Percentiles rank a stretch among this genome's conserved stretches.
phyloP scores from a whole-genome alignment of 495 filamentous ascomycete genomes.

The Cercophora newfieldiana region DNA sequence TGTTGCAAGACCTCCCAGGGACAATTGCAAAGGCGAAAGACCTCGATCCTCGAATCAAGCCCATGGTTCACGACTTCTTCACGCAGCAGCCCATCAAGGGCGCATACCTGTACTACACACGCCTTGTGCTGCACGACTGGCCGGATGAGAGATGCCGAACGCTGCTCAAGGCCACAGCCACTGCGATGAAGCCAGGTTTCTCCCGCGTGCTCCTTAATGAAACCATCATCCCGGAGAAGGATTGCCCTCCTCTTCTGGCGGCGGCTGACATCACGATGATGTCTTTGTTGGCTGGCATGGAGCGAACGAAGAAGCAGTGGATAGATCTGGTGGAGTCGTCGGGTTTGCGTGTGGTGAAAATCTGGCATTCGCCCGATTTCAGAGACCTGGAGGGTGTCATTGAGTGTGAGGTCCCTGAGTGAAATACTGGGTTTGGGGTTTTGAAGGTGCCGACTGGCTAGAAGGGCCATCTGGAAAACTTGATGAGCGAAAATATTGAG shows the following conservation, averaged over 20 bases:
- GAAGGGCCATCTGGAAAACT: no score
- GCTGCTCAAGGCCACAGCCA: constrained; percentile 40
- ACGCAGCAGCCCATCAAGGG: constrained; percentile 17
- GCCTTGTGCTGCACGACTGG: constrained; percentile 50
- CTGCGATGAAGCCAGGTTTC: constrained; percentile 51
- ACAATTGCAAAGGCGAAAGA: constrained; percentile 38
- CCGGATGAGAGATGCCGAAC: constrained; percentile 40
- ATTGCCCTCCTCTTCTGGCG: constrained; percentile 34
- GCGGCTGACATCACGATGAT: constrained; percentile 42
- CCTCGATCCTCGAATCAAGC: constrained; percentile 16
- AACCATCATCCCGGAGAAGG: constrained; percentile 11
- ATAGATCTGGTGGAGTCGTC: constrained; percentile 29
- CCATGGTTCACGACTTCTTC: constrained; percentile 48
- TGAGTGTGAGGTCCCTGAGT: constrained; percentile 35
- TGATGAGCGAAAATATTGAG: no score
- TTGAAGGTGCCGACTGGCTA: no score
- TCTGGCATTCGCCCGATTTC: constrained; percentile 35
- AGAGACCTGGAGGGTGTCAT: constrained; percentile 45
- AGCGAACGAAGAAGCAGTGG: constrained; percentile 39
- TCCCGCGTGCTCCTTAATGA: constrained; percentile 52
- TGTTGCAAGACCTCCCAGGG: constrained; percentile 48
- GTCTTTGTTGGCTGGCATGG: constrained; percentile 29
- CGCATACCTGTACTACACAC: constrained; percentile 1
- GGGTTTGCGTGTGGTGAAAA: constrained; percentile 45
- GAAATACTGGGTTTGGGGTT: background rate